Evolutionary conservation across 2,329 filamentous ascomycete genomes (phyloP).

Genomic region (Alternaria brassicicola): DNA sequence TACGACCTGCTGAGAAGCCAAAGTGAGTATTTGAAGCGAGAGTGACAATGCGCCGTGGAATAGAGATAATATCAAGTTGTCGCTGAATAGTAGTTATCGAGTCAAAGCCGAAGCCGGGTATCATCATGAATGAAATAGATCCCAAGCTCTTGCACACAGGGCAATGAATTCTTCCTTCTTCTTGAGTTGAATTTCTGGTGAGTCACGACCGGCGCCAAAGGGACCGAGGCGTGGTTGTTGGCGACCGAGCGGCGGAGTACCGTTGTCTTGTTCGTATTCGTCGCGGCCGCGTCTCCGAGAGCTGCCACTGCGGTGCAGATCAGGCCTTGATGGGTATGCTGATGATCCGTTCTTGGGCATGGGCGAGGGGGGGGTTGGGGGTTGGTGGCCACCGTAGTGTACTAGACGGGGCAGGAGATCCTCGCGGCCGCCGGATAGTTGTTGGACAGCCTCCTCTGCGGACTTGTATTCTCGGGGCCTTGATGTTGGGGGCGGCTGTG

Average conservation of each 20-base stretch:
- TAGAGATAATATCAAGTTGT: slow-evolving; percentile 15
- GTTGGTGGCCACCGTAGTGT: slow-evolving; percentile 93
- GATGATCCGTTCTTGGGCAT: slow-evolving; percentile 55
- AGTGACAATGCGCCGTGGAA: slow-evolving; percentile 28
- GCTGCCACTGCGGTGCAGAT: slow-evolving; percentile 60
- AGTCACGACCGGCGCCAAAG: slow-evolving; percentile 82
- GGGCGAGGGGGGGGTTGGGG: slow-evolving; percentile 87
- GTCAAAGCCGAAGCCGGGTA: slow-evolving; percentile 17
- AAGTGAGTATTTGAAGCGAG: slow-evolving; percentile 29
- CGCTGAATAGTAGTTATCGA: slow-evolving; percentile 16
- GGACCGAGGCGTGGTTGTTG: slow-evolving; percentile 61
- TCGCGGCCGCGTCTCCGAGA: slow-evolving; percentile 78
- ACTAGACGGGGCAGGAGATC: slow-evolving; percentile 92
- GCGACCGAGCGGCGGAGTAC: slow-evolving; percentile 80
- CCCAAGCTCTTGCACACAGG: slow-evolving; percentile 90
- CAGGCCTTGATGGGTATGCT: slow-evolving; percentile 36
- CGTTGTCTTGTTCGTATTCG: slow-evolving; percentile 89
- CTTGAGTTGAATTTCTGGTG: slow-evolving; percentile 77
- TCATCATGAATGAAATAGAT: slow-evolving; percentile 85
- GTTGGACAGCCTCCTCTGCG: slow-evolving; percentile 92
- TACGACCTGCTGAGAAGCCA: slow-evolving; percentile 13
- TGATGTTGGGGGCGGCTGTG: slow-evolving; percentile 57
- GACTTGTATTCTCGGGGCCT: slow-evolving; percentile 89
- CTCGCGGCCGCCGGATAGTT: slow-evolving; percentile 86
- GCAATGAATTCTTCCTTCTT: slow-evolving; percentile 94